Base-by-base conservation (phyloP, 2,329 filamentous ascomycete species). In the Tolypocladium sp. region DNA sequence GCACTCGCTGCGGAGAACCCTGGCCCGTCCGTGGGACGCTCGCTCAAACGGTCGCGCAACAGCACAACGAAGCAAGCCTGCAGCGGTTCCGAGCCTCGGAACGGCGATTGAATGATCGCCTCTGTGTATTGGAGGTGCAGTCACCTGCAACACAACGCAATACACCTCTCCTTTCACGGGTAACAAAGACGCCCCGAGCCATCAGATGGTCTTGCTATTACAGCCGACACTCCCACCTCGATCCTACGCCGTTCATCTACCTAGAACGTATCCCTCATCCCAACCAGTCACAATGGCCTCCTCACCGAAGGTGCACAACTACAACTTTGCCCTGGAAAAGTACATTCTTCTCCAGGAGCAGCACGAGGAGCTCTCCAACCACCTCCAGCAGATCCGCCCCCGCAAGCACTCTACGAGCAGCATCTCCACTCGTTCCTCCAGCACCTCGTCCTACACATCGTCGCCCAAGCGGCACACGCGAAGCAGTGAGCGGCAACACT, bases 361-460 rank as follows among this genome's bases (percentile, higher is more conserved):
- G 66, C 81, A 83, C 66, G 77, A 83, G 60, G 77, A 79, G 60
- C 75, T 84, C 20, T 74, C 74, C 61, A 74, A 73, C 63, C 78
- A 80, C 61, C 78, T 84, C 60, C 74, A 82, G 63, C 76, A 78
- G 60, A 77, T 84, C 57, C 78, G 77, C 49, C 77, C 74, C 22
- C 76, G 73, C 55, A 74, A 70, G 33, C 63, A 60, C 22, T 67
- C 64, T 15, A 62, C 67, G 8, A 67, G 73, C 61, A 71, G 64
- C 58, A 68, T 70, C 17, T 75, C 76, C 2, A 71, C 73, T 13
- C 65, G 72, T 55, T 76, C 76, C 2, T 79, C 86, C 69, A 78
- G 85, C 71, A 74, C 85, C 69, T 80, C 82, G 68, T 87, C 87
- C 69, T 82, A 80, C 67, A 62, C 71, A 70, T 67, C 80, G 76